A percentile compares a stretch with the other conserved stretches of the same genome.
Evolutionary conservation across 371 early-diverging fungal genomes (phyloP).

Genomic region (Mortierella sp.): DNA sequence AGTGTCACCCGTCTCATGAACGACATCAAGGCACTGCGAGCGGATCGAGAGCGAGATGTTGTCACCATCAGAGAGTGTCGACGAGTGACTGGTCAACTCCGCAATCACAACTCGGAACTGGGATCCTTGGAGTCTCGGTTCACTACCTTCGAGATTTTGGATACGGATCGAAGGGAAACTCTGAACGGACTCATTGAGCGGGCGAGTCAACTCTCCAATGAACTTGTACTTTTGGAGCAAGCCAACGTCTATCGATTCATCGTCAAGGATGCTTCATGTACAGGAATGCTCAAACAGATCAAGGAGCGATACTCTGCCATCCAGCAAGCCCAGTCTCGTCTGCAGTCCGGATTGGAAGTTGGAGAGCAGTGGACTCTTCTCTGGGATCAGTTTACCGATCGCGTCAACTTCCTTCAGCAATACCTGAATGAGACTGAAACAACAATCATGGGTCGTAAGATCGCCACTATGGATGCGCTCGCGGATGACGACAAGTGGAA

Average conservation of each 20-base stretch:
- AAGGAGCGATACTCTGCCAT: slow-evolving; percentile 15
- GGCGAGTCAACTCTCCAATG: slow-evolving; percentile 24
- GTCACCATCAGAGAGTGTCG: slow-evolving; percentile 39
- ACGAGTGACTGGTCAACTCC: slow-evolving; percentile 13
- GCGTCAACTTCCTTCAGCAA: slow-evolving; percentile 23
- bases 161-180: slow-evolving; percentile 13
- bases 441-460: slow-evolving; percentile 29
- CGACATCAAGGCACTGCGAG: slow-evolving; percentile 23
- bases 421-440: slow-evolving; percentile 35
- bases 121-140: slow-evolving; percentile 9
- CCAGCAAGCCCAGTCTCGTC: slow-evolving; percentile 21
- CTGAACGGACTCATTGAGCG: slow-evolving; percentile 28
- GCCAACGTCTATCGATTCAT: slow-evolving; percentile 26
- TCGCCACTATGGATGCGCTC: slow-evolving; percentile 28
- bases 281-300: slow-evolving; percentile 34
- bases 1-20: slow-evolving; percentile 26
- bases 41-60: slow-evolving; percentile 48
- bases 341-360: slow-evolving; percentile 40
- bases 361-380: slow-evolving; percentile 47
- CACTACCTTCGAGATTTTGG: slow-evolving; percentile 22
- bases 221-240: slow-evolving; percentile 31
- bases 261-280: slow-evolving; percentile 34
- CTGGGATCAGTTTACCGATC: slow-evolving; percentile 50
- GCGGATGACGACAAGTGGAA: slow-evolving; percentile 51
- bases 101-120: slow-evolving; percentile 10